Conservation (phyloP, 2,329 filamentous ascomycete genomes). For the Ustulina deusta region DNA sequence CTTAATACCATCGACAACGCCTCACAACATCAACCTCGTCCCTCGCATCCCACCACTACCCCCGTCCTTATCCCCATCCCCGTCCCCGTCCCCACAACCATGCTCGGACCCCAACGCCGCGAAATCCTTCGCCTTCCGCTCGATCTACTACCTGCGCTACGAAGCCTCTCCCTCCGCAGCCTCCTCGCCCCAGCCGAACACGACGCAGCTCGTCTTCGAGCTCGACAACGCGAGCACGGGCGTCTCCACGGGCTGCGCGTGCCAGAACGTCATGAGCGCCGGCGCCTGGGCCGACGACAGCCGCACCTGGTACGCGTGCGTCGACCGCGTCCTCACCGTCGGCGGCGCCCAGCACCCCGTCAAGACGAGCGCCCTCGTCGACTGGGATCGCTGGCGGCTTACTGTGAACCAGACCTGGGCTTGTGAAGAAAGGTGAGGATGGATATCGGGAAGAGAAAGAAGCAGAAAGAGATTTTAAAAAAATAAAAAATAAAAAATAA, state of each 20-base stretch:
- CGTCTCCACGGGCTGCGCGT: slow-evolving; percentile 35
- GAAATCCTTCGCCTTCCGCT: slow-evolving; percentile 18
- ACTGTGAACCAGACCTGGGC: slow-evolving; percentile 46
- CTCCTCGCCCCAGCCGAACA: slow-evolving; percentile 15
- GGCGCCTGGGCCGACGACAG: slow-evolving; percentile 33
- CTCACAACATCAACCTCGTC: background rate
- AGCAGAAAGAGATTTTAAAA: background rate
- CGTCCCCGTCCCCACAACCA: background rate
- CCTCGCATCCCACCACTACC: background rate
- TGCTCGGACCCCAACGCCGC: slow-evolving; percentile 10
- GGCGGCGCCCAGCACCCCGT: slow-evolving; percentile 39
- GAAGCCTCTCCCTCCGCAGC: background rate
- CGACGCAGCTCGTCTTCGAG: slow-evolving; percentile 32
- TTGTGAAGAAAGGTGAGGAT: slow-evolving; percentile 40
- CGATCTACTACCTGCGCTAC: slow-evolving; percentile 32
- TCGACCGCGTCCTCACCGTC: slow-evolving; percentile 33
- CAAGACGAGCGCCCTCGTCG: slow-evolving; percentile 40
- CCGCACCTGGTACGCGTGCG: slow-evolving; percentile 37
- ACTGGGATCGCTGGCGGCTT: slow-evolving; percentile 43
- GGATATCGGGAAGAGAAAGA: background rate
- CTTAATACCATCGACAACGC: background rate
- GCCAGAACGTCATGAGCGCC: slow-evolving; percentile 26
- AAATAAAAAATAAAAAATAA: background rate
- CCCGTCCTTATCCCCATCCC: background rate
- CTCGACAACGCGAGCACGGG: slow-evolving; percentile 9